Evolutionary conservation across 306 rosid species (phyloP), one percentile per base, ranked within the genome.

Genomic region (Cotoneaster glaucophyllus): DNA sequence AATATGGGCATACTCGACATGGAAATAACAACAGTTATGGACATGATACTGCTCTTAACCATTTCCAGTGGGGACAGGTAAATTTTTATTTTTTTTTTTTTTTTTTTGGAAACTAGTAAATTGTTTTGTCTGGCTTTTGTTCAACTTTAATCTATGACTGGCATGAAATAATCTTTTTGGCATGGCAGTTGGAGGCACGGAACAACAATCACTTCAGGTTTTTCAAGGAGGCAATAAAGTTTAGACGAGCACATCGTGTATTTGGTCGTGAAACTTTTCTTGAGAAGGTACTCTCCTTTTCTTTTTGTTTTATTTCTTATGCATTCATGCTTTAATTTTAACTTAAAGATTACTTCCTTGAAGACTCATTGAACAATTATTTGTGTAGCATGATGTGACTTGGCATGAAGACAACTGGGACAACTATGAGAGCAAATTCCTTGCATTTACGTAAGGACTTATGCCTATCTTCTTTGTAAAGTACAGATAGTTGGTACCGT

Each of bases 21-120:
- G 99, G 99, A 78, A 95, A 95, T 86, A 95, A 92, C 91, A 95
- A 92, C 77, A 90, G 96, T 73, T 95, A 95, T 79, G 97, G 99
- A 65, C 99, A 92, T 78, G 99, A 95, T 81, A 82, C 88, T 44
- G 83, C 88, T 74, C 73, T 92, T 37, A 92, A 92, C 79, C 88
- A 86, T 88, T 90, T 92, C 81, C 92, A 85, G 70, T 95, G 99
- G 99, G 88, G 75, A 76, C 85, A 78, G 92, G 99, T 84, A 74
- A 76, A 77, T 63, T 32, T 7, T 5, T 32, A 5, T 32, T 1
- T 1, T 5, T 32, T 32, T 0, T 5, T 32, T 32, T 31, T 31
- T 32, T 32, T 5, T 5, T 32, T 32, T 1, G 37, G 37, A 32
- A 32, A 32, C 7, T 32, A 32, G 99, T 81, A 74, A 76, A 77